Conservation (phyloP, 2,329 filamentous ascomycete genomes). For the Thielaviopsis populi region DNA sequence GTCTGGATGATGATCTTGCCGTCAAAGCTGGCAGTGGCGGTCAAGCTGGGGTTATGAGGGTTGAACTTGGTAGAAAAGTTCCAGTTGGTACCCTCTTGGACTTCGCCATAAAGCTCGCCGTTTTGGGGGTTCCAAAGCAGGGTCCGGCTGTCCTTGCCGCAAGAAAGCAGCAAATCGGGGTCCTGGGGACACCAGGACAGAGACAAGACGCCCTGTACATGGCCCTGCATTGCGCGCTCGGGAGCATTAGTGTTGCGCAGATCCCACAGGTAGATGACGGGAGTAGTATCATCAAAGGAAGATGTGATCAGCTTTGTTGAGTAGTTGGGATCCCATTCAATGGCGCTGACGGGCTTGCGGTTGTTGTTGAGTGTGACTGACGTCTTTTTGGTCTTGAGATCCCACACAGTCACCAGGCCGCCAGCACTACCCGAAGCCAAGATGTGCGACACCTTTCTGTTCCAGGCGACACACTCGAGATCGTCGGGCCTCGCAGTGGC, state of each 20-base stretch:
- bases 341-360: conserved; percentile 83
- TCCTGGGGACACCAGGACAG: conserved; percentile 93
- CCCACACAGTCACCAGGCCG: conserved; percentile 96
- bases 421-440: conserved; percentile 84
- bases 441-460: conserved; percentile 94
- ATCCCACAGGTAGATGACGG: conserved; percentile 86
- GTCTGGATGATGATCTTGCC: conserved; percentile 92
- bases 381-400: conserved; percentile 94
- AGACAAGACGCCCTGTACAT: conserved; percentile 85
- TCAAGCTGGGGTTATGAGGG: conserved; percentile 78
- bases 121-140: conserved; percentile 94
- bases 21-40: conserved; percentile 92
- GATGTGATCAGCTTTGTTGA: conserved; percentile 89
- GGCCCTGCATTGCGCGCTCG: conserved; percentile 75
- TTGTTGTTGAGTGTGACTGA: conserved; percentile 92
- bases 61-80: conserved; percentile 93
- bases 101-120: conserved; percentile 74
- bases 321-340: conserved; percentile 94
- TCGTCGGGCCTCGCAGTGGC: conserved; percentile 82
- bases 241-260: conserved; percentile 90
- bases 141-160: conserved; percentile 91
- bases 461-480: conserved; percentile 95
- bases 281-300: conserved; percentile 74
- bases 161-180: conserved; percentile 74
- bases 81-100: conserved; percentile 98